Base-by-base conservation (phyloP, 257 asterid species). In the Ballota nigra region DNA sequence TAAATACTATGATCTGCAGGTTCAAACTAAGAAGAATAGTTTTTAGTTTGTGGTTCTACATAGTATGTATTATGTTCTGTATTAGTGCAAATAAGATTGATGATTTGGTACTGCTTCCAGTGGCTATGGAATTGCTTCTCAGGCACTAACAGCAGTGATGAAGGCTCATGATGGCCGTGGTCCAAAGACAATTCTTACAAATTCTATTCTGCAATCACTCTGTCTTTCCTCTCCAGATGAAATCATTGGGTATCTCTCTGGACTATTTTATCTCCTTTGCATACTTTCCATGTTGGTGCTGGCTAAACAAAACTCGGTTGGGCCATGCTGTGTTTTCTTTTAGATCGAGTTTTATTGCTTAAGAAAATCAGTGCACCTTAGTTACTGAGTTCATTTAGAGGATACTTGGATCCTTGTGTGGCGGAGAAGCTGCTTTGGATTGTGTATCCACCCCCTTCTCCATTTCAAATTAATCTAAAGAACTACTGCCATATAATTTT, bases 91-190 rank as follows among this genome's bases (percentile, higher is more conserved):
- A 69, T 71, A 28, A 43, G 43, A 59, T 26, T 23, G 12, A 26
- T 57, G 20, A 53, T 26, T 31, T 41, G 34, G 58, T 79, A 63
- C 79, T 76, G 75, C 64, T 61, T 85, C 77, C 93, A 91, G 98
- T 83, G 98, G 97, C 78, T 86, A 91, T 66, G 98, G 97, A 69
- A 94, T 94, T 76, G 96, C 97, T 76, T 93, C 98, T 81, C 91
- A 47, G 78, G 98, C 90, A 64, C 80, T 94, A 83, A 85, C 92
- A 8, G 97, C 98, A 34, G 90, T 91, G 72, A 69, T 88, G 77
- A 89, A 89, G 85, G 96, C 97, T 75, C 87, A 89, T 79, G 98
- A 94, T 83, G 98, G 98, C 62, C 98, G 98, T 81, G 98, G 96
- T 76, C 86, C 87, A 22, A 78, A 78, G 58, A 91, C 98, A 41